Evolutionary conservation across 2,329 filamentous ascomycete species (phyloP).

Genomic region (Xylariales sp.): DNA sequence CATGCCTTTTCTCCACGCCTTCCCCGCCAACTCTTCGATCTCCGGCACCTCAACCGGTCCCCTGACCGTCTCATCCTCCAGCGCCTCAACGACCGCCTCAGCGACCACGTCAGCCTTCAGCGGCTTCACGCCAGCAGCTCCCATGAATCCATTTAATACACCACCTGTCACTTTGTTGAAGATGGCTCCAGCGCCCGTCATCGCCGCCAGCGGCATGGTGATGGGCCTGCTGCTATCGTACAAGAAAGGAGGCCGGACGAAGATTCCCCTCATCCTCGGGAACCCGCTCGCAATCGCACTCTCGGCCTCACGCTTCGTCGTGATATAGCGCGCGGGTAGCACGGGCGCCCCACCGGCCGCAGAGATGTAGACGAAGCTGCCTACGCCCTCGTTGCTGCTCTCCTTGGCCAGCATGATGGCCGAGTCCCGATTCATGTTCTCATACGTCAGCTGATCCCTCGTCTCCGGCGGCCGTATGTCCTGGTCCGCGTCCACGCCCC

Average conservation of each 20-base stretch:
- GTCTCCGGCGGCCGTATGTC: slow-evolving; percentile 61
- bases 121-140: slow-evolving; percentile 78
- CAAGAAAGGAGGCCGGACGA: slow-evolving; percentile 81
- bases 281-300: slow-evolving; percentile 67
- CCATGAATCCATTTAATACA: slow-evolving; percentile 70
- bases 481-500: slow-evolving; percentile 38
- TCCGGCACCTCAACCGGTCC: slow-evolving; percentile 74
- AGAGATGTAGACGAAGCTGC: slow-evolving; percentile 81
- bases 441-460: slow-evolving; percentile 82
- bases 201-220: slow-evolving; percentile 78
- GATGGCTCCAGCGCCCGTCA: slow-evolving; percentile 67
- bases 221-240: slow-evolving; percentile 79
- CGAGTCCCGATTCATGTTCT: slow-evolving; percentile 92
- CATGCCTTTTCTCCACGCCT: slow-evolving; percentile 89
- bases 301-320: slow-evolving; percentile 89
- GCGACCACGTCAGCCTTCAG: slow-evolving; percentile 83
- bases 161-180: slow-evolving; percentile 77
- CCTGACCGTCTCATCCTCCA: slow-evolving; percentile 66
- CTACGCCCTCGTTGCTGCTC: slow-evolving; percentile 58
- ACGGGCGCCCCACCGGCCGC: slow-evolving; percentile 82
- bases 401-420: slow-evolving; percentile 80
- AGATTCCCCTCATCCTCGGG: slow-evolving; percentile 71
- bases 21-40: slow-evolving; percentile 76
- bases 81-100: slow-evolving; percentile 82
- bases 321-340: slow-evolving; percentile 79